Conservation (phyloP, 106 monocot species). For the Triglochin maritima region DNA sequence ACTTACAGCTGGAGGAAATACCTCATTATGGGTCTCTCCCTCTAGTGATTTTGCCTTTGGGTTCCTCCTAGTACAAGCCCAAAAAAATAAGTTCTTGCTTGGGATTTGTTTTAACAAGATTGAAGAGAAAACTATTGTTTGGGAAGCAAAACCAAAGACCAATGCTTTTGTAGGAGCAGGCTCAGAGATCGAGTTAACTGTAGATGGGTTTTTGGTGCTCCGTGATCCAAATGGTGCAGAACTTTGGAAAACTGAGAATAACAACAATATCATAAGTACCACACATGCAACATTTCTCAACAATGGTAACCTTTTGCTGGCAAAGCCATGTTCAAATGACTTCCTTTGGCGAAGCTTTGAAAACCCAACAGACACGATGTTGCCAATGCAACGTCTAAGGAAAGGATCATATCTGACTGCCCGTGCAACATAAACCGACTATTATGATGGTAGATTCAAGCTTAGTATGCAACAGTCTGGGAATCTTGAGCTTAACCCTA, state of each 20-base stretch:
- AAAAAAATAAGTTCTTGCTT: not conserved
- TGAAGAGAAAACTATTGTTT: not conserved
- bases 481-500: conserved; percentile 3
- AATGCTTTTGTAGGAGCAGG: not conserved
- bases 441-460: conserved; percentile 11
- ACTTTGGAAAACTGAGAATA: not conserved
- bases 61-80: not conserved
- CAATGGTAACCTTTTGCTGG: conserved; percentile 1
- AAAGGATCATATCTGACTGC: not conserved
- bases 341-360: conserved; percentile 18
- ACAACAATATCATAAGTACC: not conserved
- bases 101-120: not conserved
- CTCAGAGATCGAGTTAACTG: not conserved
- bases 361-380: conserved; percentile 19
- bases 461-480: conserved; percentile 3
- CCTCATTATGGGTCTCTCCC: conserved; percentile 1
- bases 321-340: not conserved
- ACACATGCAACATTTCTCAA: conserved; percentile 2
- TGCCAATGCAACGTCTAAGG: conserved; percentile 4
- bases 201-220: not conserved
- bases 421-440: not conserved
- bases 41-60: conserved; percentile 12
- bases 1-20: not conserved
- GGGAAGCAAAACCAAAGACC: not conserved
- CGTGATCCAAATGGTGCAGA: not conserved